Evolutionary conservation across 1,284 basidiomycete genomes (phyloP), one percentile per base, ranked within the genome.

Genomic region (Vanrija sp.): DNA sequence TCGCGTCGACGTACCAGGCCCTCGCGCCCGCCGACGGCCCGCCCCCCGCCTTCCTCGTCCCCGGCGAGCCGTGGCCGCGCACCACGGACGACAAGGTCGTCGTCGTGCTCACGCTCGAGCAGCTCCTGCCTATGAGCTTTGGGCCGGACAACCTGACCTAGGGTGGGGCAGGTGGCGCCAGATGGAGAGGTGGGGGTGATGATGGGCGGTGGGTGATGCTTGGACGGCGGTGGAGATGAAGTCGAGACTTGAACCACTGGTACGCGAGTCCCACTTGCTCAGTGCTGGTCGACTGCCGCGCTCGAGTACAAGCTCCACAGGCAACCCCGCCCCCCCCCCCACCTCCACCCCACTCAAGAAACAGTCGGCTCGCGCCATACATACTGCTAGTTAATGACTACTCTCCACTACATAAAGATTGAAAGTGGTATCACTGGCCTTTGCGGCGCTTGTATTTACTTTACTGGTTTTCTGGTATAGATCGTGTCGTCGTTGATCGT

Each of bases 91-190:
- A 38, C 71, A 75, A 83, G 18, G 78, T 85, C 42, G 75, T 83
- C 12, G 64, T 78, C 51, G 83, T 85, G 64, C 85, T 84, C 50
- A 89, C 85, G 3, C 78, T 96, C 16, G 88, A 80, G 3, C 83
- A 86, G 61, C 77, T 97, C 38, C 78, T 96, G 46, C 93, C 92
- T 0, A 80, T 88, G 76, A 90, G 89, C 72, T 95, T 95, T 76
- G 92, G 93, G 0, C 91, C 91, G 1, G 90, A 87, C 63, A 80
- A 88, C 43, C 21, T 46, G 46, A 34, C 34, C 42, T 43, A 19
- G 16, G 6, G 28, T 28, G 7, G 28, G 28, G n/a, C n/a, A 8
- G 28, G 28, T 8, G 28, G 28, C 28, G 28, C 7, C 28, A 28
- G 28, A 2, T 28, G 28, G 28, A 6, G 28, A 28, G 42, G 18